Evolutionary conservation across 768 basidiomycete genomes (phyloP), one percentile per base, ranked within the genome.

Genomic region (Boletus reticulatus): DNA sequence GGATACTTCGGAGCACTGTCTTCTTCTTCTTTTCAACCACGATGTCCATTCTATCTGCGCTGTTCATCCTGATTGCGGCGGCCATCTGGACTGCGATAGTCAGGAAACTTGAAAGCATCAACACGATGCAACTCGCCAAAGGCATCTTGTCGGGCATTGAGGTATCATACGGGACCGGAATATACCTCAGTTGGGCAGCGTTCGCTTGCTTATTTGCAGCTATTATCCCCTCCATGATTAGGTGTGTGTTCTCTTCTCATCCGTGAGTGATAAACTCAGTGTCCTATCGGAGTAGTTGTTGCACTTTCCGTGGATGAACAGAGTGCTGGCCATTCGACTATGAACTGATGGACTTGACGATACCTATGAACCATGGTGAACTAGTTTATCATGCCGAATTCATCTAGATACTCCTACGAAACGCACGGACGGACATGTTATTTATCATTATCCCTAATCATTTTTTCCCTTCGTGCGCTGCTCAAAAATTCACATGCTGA

Each of bases 31-130:
- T 84, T 24, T 90, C 91, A 4, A 80, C 87, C 6, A 68, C 80
- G 2, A 80, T 87, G 62, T 80, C 88, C 14, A 69, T 85, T 48
- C 54, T 85, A 17, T 83, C 84, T 31, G 81, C 81, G 51, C 43
- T 88, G 12, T 76, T 89, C 50, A 68, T 91, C 45, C 76, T 93
- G 47, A 82, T 87, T 41, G 88, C 83, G 24, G 84, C 84, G 16
- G 78, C 82, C 43, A 84, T 92, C 56, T 93, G 91, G 91, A 91
- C 91, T 6, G 80, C 84, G 43, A 76, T 90, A 48, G 77, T 92
- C 48, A 80, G 84, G 60, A 87, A 85, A 63, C 75, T 80, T 1
- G 75, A 84, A 63, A 72, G 73, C 16, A 75, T 92, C 58, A 91
- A 91, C 63, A 65, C 72, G 27, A 60, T 82, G 56, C 59, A 78